Conservation (phyloP, 805 yeast species). For the Yarrowia sp. region DNA sequence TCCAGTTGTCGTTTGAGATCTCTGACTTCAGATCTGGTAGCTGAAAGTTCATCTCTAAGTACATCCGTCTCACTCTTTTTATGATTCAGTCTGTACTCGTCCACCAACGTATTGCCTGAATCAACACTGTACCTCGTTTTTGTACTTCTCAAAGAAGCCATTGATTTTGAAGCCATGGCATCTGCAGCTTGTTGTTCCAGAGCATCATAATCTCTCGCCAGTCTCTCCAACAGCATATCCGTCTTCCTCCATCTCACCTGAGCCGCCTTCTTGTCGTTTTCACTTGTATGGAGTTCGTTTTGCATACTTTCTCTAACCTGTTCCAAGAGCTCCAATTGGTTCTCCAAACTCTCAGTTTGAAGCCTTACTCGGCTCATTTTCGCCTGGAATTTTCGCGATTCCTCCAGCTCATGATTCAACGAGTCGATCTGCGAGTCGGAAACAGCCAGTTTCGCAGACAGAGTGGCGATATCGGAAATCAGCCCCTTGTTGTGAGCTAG, state of each 20-base stretch:
- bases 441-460: neutral
- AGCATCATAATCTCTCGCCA: conserved; percentile 7
- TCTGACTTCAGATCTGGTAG: neutral
- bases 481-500: conserved; percentile 2
- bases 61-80: conserved; percentile 9
- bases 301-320: conserved; percentile 1
- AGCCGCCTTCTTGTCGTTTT: conserved; percentile 2
- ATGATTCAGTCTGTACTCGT: neutral
- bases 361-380: conserved; percentile 1
- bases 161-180: neutral
- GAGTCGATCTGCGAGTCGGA: conserved; percentile 1
- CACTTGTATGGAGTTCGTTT: neutral
- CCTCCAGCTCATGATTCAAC: conserved; percentile 18
- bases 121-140: conserved; percentile 2
- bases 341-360: conserved; percentile 9
- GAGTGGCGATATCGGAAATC: neutral
- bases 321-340: conserved; percentile 17
- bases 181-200: conserved; percentile 14
- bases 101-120: conserved; percentile 2
- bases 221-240: conserved; percentile 8
- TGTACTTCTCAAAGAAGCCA: neutral
- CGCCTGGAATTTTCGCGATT: conserved; percentile 8
- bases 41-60: neutral
- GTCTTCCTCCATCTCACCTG: conserved; percentile 13
- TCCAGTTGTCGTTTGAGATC: conserved; percentile 11